Percentiles rank a stretch among this genome's conserved stretches.
Conservation (phyloP, 2,329 filamentous ascomycete species). For the Parascedosporium putredinis region DNA sequence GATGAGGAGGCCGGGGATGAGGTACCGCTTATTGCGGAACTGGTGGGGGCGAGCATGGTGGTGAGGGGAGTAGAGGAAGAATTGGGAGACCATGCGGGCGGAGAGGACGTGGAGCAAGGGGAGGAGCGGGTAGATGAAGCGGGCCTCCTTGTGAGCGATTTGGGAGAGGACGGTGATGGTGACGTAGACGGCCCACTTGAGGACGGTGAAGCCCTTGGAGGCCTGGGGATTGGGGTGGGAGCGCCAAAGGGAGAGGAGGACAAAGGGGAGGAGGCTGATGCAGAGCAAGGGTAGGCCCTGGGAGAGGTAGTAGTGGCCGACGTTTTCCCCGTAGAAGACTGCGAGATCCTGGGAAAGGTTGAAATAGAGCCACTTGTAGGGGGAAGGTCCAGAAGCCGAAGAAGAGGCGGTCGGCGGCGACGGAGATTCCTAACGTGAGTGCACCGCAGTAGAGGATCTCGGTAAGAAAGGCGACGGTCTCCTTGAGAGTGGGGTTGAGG, state of each 20-base stretch:
- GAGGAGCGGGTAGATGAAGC: conserved; percentile 89
- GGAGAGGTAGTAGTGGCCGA: conserved; percentile 85
- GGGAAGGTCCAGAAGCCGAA: conserved; percentile 85
- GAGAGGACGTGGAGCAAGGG: conserved; percentile 77
- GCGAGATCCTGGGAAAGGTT: conserved; percentile 82
- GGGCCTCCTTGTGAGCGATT: conserved; percentile 91
- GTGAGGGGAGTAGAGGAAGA: conserved; percentile 43
- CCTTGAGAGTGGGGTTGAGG: conserved; percentile 26
- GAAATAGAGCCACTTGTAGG: conserved; percentile 77
- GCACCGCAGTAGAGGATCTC: conserved; percentile 57
- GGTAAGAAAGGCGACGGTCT: conserved; percentile 42
- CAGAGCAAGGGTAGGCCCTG: conserved; percentile 83
- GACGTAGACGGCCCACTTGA: conserved; percentile 48
- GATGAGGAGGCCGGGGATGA: conserved; percentile 46
- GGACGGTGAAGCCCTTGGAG: conserved; percentile 21
- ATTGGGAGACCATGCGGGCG: conserved; percentile 53
- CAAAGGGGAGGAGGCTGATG: conserved; percentile 73
- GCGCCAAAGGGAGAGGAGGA: conserved; percentile 49
- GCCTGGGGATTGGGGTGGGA: conserved; percentile 20
- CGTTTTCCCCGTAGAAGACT: conserved; percentile 84
- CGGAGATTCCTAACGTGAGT: conserved; percentile 51
- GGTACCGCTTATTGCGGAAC: conserved; percentile 42
- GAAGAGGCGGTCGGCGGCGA: conserved; percentile 62
- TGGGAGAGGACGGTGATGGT: conserved; percentile 58
- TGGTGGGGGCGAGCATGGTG: conserved; percentile 18